phyloP scores from a whole-genome alignment of 2,329 filamentous ascomycete genomes.

The Penicillium verrucosum region DNA sequence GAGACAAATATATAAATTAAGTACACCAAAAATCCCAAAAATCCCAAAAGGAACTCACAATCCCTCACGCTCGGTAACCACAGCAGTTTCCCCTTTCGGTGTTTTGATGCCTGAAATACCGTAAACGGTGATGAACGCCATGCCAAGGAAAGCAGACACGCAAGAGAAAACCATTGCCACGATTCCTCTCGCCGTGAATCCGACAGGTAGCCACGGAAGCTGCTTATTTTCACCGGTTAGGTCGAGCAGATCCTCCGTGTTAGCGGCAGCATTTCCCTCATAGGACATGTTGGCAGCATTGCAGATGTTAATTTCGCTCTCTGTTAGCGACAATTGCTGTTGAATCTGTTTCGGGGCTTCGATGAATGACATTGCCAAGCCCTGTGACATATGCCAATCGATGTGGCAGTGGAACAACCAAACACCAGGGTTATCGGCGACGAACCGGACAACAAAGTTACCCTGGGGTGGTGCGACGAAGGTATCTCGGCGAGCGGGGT shows the following conservation, averaged over 20 bases:
- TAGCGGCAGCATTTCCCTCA: constrained; percentile 71
- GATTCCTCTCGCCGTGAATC: constrained; percentile 69
- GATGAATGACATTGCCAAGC: constrained; percentile 63
- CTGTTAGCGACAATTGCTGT: constrained; percentile 57
- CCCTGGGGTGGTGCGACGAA: constrained; percentile 63
- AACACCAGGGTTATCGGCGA: constrained; percentile 49
- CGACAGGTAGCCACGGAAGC: constrained; percentile 58
- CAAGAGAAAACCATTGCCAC: constrained; percentile 72
- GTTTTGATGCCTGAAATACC: constrained; percentile 19
- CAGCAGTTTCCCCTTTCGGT: not conserved
- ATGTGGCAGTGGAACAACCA: constrained; percentile 80
- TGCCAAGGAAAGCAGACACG: constrained; percentile 65
- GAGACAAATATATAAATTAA: not conserved
- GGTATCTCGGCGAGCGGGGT: constrained; percentile 67
- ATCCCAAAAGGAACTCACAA: not conserved
- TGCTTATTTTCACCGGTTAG: constrained; percentile 59
- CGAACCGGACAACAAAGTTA: constrained; percentile 60
- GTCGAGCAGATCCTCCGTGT: constrained; percentile 62
- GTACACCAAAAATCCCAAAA: not conserved
- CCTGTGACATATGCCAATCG: constrained; percentile 69
- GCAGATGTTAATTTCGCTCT: constrained; percentile 60
- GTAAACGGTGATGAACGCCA: constrained; percentile 67
- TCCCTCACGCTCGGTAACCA: not conserved
- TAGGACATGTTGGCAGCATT: constrained; percentile 50
- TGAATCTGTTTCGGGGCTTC: constrained; percentile 64